Percentiles rank a stretch among this genome's conserved stretches.
These are phyloP conservation scores for Candida fluviatilis DNA, from an alignment of 805 yeast species.

Conservation along the genomic window DNA sequence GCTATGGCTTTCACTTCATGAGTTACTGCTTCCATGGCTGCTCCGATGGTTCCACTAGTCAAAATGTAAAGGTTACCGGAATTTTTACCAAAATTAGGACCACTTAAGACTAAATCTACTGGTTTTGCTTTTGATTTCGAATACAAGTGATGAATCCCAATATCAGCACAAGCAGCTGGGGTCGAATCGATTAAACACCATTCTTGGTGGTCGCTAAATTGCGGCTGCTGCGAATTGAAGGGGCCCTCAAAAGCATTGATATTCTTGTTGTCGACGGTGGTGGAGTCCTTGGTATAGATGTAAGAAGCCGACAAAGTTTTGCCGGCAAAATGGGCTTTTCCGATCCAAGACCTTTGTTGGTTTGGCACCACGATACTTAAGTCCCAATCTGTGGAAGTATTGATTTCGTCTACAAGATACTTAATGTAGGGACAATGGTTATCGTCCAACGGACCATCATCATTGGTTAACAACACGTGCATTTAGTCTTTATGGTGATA, in stretches of 20 bases:
- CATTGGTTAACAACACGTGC: slow-evolving; percentile 73
- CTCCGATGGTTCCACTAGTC: slow-evolving; percentile 95
- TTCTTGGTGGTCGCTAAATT: slow-evolving; percentile 51
- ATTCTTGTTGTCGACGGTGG: slow-evolving; percentile 41
- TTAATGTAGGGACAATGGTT: slow-evolving; percentile 80
- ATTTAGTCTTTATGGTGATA: too few relatives aligned
- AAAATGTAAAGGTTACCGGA: slow-evolving; percentile 84
- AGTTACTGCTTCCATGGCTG: slow-evolving; percentile 89
- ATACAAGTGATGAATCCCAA: slow-evolving; percentile 74
- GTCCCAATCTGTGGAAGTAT: slow-evolving; percentile 71
- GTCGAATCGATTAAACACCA: slow-evolving; percentile 91
- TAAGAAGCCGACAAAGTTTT: slow-evolving; percentile 56
- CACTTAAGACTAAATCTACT: slow-evolving; percentile 84
- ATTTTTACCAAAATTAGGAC: slow-evolving; percentile 95
- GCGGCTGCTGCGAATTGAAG: slow-evolving; percentile 46
- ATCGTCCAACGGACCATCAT: slow-evolving; percentile 91
- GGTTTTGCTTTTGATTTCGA: slow-evolving; percentile 43
- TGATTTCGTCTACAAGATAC: slow-evolving; percentile 69
- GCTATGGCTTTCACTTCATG: slow-evolving; percentile 72
- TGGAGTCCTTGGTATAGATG: slow-evolving; percentile 49
- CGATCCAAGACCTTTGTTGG: slow-evolving; percentile 92
- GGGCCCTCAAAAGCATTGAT: slow-evolving; percentile 63
- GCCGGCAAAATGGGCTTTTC: slow-evolving; percentile 93
- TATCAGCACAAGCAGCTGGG: slow-evolving; percentile 93
- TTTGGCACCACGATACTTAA: slow-evolving; percentile 80